Percentiles rank a stretch among this genome's conserved stretches.
Evolutionary conservation across 192 early-diverging fungal genomes (phyloP).

Genomic region (Coemansia sp.): DNA sequence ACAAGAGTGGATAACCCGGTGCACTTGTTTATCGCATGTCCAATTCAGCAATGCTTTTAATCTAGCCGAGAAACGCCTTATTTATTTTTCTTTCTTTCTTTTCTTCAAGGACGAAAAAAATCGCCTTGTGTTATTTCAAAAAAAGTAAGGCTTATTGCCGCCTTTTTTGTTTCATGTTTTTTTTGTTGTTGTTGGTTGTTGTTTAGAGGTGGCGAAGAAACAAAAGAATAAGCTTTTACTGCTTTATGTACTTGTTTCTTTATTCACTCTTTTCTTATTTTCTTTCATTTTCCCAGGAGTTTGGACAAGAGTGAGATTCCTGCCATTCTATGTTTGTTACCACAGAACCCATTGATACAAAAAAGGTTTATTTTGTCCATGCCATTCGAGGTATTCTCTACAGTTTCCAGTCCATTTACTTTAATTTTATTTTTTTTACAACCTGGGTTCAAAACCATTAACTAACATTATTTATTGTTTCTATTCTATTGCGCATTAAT

Average conservation of each 20-base stretch:
- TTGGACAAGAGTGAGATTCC: not conserved
- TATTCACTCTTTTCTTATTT: not conserved
- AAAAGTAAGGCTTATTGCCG: not conserved
- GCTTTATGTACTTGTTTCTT: not conserved
- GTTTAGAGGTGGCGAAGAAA: slow-evolving; percentile 2
- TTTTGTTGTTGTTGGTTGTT: not conserved
- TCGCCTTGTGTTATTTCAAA: not conserved
- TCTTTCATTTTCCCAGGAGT: not conserved
- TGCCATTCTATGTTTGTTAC: no score
- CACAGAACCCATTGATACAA: no score
- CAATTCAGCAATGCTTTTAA: no score
- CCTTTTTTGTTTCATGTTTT: not conserved
- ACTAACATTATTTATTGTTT: not conserved
- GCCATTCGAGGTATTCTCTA: no score
- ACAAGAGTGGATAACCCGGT: no score
- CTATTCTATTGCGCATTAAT: not conserved
- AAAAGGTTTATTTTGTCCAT: no score
- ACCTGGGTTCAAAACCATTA: not conserved
- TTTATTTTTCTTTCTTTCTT: slow-evolving; percentile 2
- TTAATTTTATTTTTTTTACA: no score
- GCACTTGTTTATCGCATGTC: no score
- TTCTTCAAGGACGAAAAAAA: slow-evolving; percentile 4
- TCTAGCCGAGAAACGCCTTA: no score
- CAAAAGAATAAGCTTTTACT: not conserved
- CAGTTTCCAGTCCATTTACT: no score